Evolutionary conservation across 1,284 basidiomycete genomes (phyloP).

Genomic region (Malassezia yamatoensis): DNA sequence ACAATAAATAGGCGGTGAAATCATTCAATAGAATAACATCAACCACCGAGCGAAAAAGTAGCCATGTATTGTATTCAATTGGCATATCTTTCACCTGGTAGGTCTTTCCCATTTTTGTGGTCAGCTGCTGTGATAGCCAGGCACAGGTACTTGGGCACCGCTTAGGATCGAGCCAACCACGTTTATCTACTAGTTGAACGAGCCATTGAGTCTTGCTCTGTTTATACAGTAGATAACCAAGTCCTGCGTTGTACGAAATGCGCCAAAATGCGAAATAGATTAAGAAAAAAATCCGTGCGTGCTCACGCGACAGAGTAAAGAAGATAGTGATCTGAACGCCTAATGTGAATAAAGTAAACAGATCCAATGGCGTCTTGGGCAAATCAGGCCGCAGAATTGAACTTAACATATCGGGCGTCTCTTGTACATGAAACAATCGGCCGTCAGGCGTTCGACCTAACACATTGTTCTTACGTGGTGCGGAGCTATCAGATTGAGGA

Average conservation of each 20-base stretch:
- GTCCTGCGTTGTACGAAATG: constrained; percentile 76
- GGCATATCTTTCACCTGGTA: constrained; percentile 46
- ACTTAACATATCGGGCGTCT: constrained; percentile 87
- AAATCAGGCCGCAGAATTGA: constrained; percentile 77
- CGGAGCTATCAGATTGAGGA: not conserved
- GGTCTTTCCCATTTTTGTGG: constrained; percentile 80
- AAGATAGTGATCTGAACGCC: constrained; percentile 70
- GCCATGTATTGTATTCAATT: constrained; percentile 56
- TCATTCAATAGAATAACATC: constrained; percentile 85
- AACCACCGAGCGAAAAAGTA: constrained; percentile 80
- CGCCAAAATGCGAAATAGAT: constrained; percentile 88
- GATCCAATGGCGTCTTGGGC: constrained; percentile 81
- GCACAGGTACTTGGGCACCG: constrained; percentile 58
- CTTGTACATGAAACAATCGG: constrained; percentile 4
- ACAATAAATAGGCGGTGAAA: constrained; percentile 87
- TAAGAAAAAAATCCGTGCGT: constrained; percentile 58
- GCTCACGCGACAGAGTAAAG: constrained; percentile 53
- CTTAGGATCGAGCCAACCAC: constrained; percentile 76
- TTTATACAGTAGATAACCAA: constrained; percentile 84
- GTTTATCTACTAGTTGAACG: constrained; percentile 64
- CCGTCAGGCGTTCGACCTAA: constrained; percentile 11
- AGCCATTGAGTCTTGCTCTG: constrained; percentile 92
- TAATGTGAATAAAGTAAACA: constrained; percentile 71
- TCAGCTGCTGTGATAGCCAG: constrained; percentile 78
- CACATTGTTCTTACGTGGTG: not conserved